Base-by-base conservation (phyloP, 2,329 filamentous ascomycete genomes). In the Colletotrichum lupini region DNA sequence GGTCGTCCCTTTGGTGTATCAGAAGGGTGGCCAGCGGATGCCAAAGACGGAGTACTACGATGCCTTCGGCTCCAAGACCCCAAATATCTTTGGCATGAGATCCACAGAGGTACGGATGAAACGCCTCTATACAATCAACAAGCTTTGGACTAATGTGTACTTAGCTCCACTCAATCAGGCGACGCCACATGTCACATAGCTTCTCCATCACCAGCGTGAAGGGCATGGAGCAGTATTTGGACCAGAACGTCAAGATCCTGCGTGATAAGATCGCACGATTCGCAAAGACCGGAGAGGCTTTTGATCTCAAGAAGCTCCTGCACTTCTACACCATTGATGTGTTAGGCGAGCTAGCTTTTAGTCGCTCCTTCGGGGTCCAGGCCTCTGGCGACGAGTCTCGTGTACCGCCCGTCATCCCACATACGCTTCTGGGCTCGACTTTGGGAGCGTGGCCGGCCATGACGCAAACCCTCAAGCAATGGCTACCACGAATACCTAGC, bases 221-320 rank as follows among this genome's bases (percentile, higher is more conserved):
- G 66, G 77, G 79, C 11, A 83, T 83, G 82, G 81, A 83, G 60
- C 69, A 75, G 30, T 76, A 80, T 46, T 58, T 83, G 1, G 81
- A 83, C 30, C 14, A 52, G 6, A 80, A 82, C 69, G 79, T 82
- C 28, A 66, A 60, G 11, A 77, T 80, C 12, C 70, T 83, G 6
- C 76, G 73, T 8, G 60, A 76, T 1, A 79, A 77, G 61, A 76
- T 81, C 22, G 32, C 61, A 1, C 14, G 26, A 0, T 70, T 75
- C 58, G 67, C 73, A 22, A 30, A 53, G 5, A 57, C 53, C 1
- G 68, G 75, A 1, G 37, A 77, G 30, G 52, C 35, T 3, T 81
- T 83, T 37, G 78, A 82, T 60, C 74, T 82, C 5, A 82, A 82
- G 59, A 79, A 78, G 52, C 14, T 76, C 0, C 62, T 82, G 3